These are phyloP conservation scores for Alternaria triticimaculans DNA, from an alignment of 2,329 filamentous ascomycete genomes.

Conservation along the genomic window DNA sequence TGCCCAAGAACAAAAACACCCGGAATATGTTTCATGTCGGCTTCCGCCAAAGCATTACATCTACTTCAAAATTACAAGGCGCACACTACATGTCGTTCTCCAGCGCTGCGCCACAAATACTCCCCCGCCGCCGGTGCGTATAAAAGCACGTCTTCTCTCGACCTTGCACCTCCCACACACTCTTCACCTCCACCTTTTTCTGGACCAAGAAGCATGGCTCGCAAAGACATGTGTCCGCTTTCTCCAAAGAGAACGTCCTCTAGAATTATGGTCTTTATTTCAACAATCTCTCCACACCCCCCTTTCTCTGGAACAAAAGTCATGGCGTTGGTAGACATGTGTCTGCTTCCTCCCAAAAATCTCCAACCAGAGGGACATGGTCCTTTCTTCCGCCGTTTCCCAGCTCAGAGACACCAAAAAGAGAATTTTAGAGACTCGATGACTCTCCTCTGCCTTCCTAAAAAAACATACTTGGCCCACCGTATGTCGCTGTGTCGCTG, in stretches of 20 bases:
- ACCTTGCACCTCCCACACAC: fast-evolving
- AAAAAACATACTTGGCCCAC: fast-evolving
- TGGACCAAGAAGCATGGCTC: neutral
- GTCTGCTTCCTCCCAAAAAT: too few species aligned
- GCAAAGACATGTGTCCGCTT: neutral
- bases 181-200: neutral
- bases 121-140: neutral
- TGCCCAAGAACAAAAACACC: neutral
- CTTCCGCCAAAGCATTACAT: neutral
- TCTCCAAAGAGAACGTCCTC: neutral
- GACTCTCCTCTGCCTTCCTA: neutral
- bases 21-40: fast-evolving
- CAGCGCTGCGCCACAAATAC: neutral
- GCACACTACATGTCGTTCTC: too few species aligned
- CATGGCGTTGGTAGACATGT: too few species aligned
- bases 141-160: neutral
- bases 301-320: neutral
- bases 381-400: neutral
- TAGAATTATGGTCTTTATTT: neutral
- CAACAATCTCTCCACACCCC: neutral
- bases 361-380: fast-evolving
- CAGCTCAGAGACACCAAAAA: neutral
- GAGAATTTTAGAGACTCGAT: too few species aligned
- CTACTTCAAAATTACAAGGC: neutral
- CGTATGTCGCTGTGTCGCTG: neutral